Evolutionary conservation across 805 yeast genomes (phyloP), one percentile per base, ranked within the genome.

Genomic region (Monosporozyma servazzii): DNA sequence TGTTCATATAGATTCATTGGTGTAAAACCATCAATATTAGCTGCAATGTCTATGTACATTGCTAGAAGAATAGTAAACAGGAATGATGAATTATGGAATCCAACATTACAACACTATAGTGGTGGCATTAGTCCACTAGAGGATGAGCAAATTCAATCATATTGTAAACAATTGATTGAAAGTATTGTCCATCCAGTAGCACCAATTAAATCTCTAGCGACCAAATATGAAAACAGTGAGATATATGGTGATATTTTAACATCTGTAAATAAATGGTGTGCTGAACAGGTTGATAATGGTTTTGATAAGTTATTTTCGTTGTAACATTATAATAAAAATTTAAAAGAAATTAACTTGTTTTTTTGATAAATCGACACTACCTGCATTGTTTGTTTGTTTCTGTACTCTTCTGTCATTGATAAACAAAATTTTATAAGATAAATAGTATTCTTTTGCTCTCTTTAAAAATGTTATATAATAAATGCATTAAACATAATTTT

Each of bases 1-100:
- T 81, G 88, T 54, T 95, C 86, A 63, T 82, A 84, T 62, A 77
- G 76, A 60, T 86, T 89, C 59, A 78, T 88, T 58, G 84, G 85
- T 21, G 71, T 76, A 54, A 76, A 79, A 56, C 96, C 96, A 8
- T 85, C 95, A 17, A 72, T 82, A 53, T 76, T 89, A 55, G 80
- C 95, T n/a, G 95, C 96, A 2, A 82, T 89, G 52, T 85, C 96
- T 27, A 86, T 88, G 95, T 86, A 78, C 67, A 75, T 88, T 48
- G 81, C 96, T 6, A 76, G 96, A 60, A 75, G 76, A 58, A 84
- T 88, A 18, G 48, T 51, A 5, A 23, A 76, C 51, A 45, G 50
- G 36, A 69, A 58, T 58, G 21, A 52, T 23, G 27, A 40, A 17
- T 27, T 48, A 5, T 65, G 70, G 70, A 51, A 59, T 48, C 54